Base-by-base conservation (phyloP, 164 flowering plant genomes). In the Stephania yunnanensis region DNA sequence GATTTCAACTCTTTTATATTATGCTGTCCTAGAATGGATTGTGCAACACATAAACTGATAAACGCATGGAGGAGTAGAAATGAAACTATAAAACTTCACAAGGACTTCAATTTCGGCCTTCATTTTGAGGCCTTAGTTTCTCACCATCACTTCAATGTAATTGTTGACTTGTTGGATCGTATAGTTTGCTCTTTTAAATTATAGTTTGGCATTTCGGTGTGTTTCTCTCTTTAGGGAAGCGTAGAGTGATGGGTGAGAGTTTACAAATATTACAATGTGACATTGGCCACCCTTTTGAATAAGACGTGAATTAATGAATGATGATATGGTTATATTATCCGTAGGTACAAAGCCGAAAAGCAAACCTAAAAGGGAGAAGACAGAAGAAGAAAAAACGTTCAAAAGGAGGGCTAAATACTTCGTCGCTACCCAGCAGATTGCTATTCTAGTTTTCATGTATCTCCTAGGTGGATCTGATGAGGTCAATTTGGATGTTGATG, bases 361-460 rank as follows among this genome's bases (percentile, higher is more conserved):
- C 73, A 89, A 89, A 82, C 88, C 92, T 36, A 91, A 90, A 81
- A 89, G 74, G 83, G 94, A 91, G 78, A 91, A 87, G 75, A 89
- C 95, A 44, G 86, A 89, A 78, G 99, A 93, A 80, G 97, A 95
- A 81, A 93, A 90, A 83, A 89, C 84, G 15, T 90, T 95, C 82
- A 88, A 78, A 82, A 87, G 87, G 76, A 87, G 94, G 75, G 92
- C 90, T 76, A 95, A 91, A 78, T 95, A 89, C 74, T 93, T 95
- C 82, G 76, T 95, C 72, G 93, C 81, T 9, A 77, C 97, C 46
- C 99, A 95, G 79, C 64, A 85, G 15, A 83, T 92, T 55, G 87
- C 93, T 0, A 86, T 95, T 75, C 74, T 95, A 11, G 84, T 93
- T 74, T 95, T 93, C 73, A 81, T 95, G 73, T 86, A 95, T 50